A percentile compares a stretch with the other conserved stretches of the same genome.
These are phyloP conservation scores for Lachnellula cervina DNA, from an alignment of 2,329 filamentous ascomycete species.

Conservation along the genomic window DNA sequence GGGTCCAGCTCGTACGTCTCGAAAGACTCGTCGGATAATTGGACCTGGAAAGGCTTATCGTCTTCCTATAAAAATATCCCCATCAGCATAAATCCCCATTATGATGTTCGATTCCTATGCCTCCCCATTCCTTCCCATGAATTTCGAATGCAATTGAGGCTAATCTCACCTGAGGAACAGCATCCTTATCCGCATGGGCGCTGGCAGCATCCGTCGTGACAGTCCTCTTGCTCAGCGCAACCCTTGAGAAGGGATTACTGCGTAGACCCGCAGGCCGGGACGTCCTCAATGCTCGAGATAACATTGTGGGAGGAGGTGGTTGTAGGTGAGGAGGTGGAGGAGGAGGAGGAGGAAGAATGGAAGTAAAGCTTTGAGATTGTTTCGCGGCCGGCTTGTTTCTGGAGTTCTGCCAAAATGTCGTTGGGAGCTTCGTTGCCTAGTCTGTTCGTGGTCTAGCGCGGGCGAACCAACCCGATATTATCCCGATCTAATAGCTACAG, in stretches of 20 bases:
- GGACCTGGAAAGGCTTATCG: conserved; percentile 87
- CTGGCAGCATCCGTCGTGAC: conserved; percentile 96
- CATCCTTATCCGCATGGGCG: conserved; percentile 76
- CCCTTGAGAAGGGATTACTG: conserved; percentile 23
- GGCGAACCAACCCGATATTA: not conserved
- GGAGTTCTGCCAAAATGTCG: not conserved
- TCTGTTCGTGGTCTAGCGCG: not conserved
- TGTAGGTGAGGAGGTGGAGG: conserved; percentile 14
- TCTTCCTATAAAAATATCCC: conserved; percentile 60
- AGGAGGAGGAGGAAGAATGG: not conserved
- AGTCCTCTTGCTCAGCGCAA: conserved; percentile 49
- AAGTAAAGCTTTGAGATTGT: not conserved
- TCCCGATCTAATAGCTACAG: too few species aligned
- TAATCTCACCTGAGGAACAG: conserved; percentile 57
- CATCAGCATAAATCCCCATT: not conserved
- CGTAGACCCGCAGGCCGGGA: conserved; percentile 56
- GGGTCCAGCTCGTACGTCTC: conserved; percentile 99
- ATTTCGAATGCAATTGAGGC: not conserved
- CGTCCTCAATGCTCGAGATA: conserved; percentile 65
- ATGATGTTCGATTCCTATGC: conserved; percentile 1
- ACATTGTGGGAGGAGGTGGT: conserved; percentile 45
- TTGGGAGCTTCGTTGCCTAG: not conserved
- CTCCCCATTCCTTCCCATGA: not conserved
- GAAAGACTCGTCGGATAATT: conserved; percentile 96
- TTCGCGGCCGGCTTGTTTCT: not conserved